Evolutionary conservation across 352 stramenopile species (phyloP).

Genomic region (Globisporangium recalcitrans): DNA sequence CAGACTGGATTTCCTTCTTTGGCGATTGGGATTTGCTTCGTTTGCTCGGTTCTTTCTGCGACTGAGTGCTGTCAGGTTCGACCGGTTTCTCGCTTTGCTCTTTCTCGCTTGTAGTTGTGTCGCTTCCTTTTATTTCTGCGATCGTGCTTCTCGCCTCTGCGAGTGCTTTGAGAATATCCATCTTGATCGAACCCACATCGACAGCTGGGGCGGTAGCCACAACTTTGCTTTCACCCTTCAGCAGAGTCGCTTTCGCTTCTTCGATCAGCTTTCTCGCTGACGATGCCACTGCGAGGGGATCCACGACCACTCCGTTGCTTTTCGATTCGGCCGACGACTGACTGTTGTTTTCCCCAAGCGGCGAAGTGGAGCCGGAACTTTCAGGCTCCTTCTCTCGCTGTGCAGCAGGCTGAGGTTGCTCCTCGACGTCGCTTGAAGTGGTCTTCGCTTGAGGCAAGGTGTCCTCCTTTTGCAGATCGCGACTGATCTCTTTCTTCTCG

Average conservation of each 20-base stretch:
- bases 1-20: conserved; percentile 13
- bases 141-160: conserved; percentile 72
- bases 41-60: background rate
- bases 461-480: background rate
- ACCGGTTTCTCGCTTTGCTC: conserved; percentile 4
- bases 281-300: conserved; percentile 5
- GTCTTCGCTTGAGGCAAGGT: background rate
- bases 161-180: conserved; percentile 74
- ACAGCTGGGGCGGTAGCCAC: conserved; percentile 21
- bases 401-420: too few relatives aligned
- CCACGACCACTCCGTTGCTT: background rate
- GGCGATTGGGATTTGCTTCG: conserved; percentile 6
- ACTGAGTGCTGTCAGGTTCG: background rate
- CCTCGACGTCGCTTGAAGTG: background rate
- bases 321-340: background rate
- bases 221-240: background rate
- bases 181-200: conserved; percentile 74
- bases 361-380: conserved; percentile 1
- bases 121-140: conserved; percentile 46
- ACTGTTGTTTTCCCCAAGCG: conserved; percentile 6
- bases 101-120: background rate
- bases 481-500: background rate
- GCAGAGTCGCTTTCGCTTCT: conserved; percentile 6
- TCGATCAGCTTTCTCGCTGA: conserved; percentile 13
- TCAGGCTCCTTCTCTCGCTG: background rate